Evolutionary conservation across 768 basidiomycete species (phyloP), one percentile per base, ranked within the genome.

Genomic region (Aureoboletus auriporus): DNA sequence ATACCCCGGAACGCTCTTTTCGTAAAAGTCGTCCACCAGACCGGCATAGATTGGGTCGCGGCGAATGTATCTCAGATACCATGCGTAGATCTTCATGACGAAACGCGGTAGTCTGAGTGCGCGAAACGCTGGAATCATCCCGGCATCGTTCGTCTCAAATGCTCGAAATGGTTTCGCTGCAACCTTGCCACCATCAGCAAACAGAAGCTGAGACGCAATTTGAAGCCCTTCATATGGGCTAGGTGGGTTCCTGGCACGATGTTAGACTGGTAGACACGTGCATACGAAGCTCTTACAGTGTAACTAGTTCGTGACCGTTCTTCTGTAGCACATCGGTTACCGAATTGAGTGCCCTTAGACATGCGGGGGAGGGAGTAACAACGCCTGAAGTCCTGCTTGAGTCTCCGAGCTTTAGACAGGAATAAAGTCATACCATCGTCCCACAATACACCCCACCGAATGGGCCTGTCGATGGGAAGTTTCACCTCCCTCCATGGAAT

Each of bases 381-480:
- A 82, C 72, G 6, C 79, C 84, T 85, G 33, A 16, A 33, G 11
- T n/a, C 27, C 10, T 1, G n/a, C n/a, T 49, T 26, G 46, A 27
- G 20, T 34, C 20, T 14, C 16, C 6, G 27, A 34, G 12, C 30
- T 6, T 23, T 8, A 8, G 12, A 37, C 7, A 1, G 10, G 6
- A 2, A 42, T 31, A 29, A 37, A 40, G 2, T 42, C 54, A 16
- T 36, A 80, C 83, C 78, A 57, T 86, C 84, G 38, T 81, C 76
- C 78, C 80, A 78, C 50, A 84, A 63, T 33, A 84, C 69, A 23
- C 82, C 82, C 77, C 78, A 86, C 54, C 81, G 80, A 30, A 84
- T 37, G 5, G 65, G 64, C 55, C 77, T 77, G 69, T 76, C 63
- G 69, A 72, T 46, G 66, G 75, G 52, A 61, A 77, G 37, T 35